Percentiles rank a stretch among this genome's conserved stretches.
Evolutionary conservation across 2,329 filamentous ascomycete species (phyloP).

Genomic region (Penicillium capsulatum): DNA sequence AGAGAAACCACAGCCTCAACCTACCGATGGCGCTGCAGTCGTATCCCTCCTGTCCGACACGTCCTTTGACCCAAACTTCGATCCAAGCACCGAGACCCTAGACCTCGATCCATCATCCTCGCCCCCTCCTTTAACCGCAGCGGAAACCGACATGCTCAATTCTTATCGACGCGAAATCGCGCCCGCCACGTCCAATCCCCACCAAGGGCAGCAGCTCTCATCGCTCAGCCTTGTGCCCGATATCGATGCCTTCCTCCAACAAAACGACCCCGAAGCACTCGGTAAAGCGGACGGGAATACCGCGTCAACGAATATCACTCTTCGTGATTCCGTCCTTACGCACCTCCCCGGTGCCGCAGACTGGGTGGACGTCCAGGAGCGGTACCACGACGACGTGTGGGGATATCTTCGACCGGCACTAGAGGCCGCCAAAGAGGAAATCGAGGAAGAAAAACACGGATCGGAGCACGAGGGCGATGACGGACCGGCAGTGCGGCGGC

Average conservation of each 20-base stretch:
- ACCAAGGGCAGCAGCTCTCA: conserved; percentile 19
- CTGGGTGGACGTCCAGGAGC: conserved; percentile 35
- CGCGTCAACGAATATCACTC: conserved; percentile 12
- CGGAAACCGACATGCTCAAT: conserved; percentile 30
- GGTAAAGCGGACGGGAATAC: not conserved
- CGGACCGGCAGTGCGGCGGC: conserved; percentile 36
- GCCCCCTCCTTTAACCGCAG: conserved; percentile 20
- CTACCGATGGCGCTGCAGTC: conserved; percentile 42
- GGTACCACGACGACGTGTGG: conserved; percentile 61
- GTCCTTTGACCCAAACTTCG: conserved; percentile 27
- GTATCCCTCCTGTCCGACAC: conserved; percentile 36
- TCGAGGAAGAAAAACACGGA: conserved; percentile 36
- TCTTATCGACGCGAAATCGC: conserved; percentile 27
- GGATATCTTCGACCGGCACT: conserved; percentile 58
- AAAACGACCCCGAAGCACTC: conserved; percentile 17
- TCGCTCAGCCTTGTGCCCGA: conserved; percentile 32
- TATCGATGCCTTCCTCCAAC: conserved; percentile 29
- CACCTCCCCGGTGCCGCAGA: conserved; percentile 31
- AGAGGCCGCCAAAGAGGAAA: conserved; percentile 54
- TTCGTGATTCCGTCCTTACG: conserved; percentile 29
- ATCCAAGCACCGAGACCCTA: conserved; percentile 8
- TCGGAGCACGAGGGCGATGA: conserved; percentile 16
- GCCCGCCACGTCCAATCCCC: not conserved
- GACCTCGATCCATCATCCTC: conserved; percentile 15
- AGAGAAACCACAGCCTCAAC: not conserved